Evolutionary conservation across 2,329 filamentous ascomycete species (phyloP), one percentile per base, ranked within the genome.

Genomic region (Sarocladiaceae sp.): DNA sequence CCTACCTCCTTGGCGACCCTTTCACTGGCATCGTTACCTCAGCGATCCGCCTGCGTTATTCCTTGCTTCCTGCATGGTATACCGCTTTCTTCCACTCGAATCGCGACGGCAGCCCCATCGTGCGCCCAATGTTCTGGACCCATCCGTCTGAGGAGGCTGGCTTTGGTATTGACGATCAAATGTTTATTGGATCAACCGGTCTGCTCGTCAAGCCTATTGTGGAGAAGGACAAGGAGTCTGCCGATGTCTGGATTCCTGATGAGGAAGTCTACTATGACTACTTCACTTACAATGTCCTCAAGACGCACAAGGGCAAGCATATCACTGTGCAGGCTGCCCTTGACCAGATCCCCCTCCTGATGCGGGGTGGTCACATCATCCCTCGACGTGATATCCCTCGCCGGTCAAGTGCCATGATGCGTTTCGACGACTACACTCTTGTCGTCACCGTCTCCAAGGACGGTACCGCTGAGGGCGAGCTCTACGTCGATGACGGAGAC

Each of bases 401-500:
- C 52, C 84, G 93, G 55, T 96, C 90, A 53, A 88, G 84, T 53
- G 85, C 88, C 18, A 77, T 97, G 42, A 97, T 97, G 94, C 87
- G 83, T 62, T 96, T 85, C 69, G 94, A 99, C 66, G 92, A 95
- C 36, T 96, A 96, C 73, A 99, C 94, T 0, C 81, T 99, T 1
- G 85, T 99, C 2, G 77, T 97, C 2, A 58, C 66, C 1, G 75
- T 95, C 28, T 84, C 87, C 51, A 82, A 85, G 60, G 55, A 58
- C 47, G 76, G 71, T 18, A 53, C 63, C 4, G 90, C 93, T 0
- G 80, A 86, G 46, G 94, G 94, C 25, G 86, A 88, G 47, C 74
- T 99, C 7, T 99, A 99, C 64, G 76, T 90, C 26, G 94, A 99
- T 64, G 94, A 99, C 59, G 94, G 94, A 46, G 92, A 97, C 69